A percentile compares a stretch with the other conserved stretches of the same genome.
phyloP scores from a whole-genome alignment of 257 asterid genomes.

The Vinca minor region DNA sequence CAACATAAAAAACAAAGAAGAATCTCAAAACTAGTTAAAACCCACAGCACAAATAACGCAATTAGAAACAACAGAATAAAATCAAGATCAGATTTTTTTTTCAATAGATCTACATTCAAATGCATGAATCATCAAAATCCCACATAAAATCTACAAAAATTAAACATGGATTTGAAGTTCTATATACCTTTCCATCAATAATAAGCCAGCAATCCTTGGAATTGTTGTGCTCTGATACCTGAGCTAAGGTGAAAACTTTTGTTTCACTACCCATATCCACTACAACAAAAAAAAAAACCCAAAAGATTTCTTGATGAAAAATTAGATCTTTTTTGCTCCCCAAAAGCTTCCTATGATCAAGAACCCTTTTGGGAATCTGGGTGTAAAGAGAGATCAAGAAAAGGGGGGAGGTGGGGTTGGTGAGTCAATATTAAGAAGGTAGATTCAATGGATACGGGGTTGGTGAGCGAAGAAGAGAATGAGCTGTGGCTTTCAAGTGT shows the following conservation, averaged over 20 bases:
- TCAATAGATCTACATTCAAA: constrained; percentile 21
- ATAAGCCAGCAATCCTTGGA: constrained; percentile 76
- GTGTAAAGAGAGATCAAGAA: not conserved
- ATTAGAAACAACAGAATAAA: not conserved
- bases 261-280: constrained; percentile 40
- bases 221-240: constrained; percentile 71
- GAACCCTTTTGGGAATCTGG: not conserved
- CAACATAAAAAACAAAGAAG: too few relatives aligned
- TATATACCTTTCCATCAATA: constrained; percentile 67
- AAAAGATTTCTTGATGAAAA: not conserved
- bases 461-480: constrained; percentile 17
- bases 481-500: constrained; percentile 3
- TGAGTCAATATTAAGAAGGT: not conserved
- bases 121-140: constrained; percentile 12
- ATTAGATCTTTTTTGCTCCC: not conserved
- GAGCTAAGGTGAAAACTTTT: constrained; percentile 50
- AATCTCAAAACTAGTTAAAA: not conserved
- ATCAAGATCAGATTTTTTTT: constrained; percentile 11
- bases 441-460: constrained; percentile 21
- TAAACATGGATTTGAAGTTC: too few relatives aligned
- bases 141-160: not conserved
- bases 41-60: not conserved
- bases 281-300: not conserved
- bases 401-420: not conserved
- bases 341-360: not conserved